Percentiles rank a stretch among this genome's conserved stretches.
phyloP scores from a whole-genome alignment of 192 early-diverging fungal species.

The Coemansia sp. region DNA sequence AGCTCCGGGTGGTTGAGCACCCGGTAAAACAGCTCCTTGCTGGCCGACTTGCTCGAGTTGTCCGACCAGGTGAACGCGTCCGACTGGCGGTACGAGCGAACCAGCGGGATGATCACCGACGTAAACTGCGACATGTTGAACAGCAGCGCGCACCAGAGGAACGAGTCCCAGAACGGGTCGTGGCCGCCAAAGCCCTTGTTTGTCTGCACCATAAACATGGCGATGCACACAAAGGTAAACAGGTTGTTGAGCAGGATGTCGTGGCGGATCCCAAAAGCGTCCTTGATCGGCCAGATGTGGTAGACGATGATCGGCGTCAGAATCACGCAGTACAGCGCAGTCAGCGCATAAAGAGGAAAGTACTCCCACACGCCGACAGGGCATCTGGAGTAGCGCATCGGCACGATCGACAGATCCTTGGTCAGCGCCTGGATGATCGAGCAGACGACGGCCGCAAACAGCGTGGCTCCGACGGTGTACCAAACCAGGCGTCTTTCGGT shows the following conservation, averaged over 20 bases:
- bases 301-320: conserved; percentile 53
- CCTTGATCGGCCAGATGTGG: conserved; percentile 55
- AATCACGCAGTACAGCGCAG: conserved; percentile 45
- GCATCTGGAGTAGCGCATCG: conserved; percentile 46
- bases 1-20: conserved; percentile 55
- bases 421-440: conserved; percentile 50
- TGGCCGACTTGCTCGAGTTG: conserved; percentile 31
- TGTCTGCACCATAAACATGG: conserved; percentile 56
- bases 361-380: conserved; percentile 57
- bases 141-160: conserved; percentile 48
- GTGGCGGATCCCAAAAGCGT: conserved; percentile 52
- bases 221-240: conserved; percentile 52
- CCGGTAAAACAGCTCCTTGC: conserved; percentile 54
- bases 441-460: conserved; percentile 43
- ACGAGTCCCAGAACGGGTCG: conserved; percentile 56
- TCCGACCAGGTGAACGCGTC: conserved; percentile 49
- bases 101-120: conserved; percentile 49
- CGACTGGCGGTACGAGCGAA: conserved; percentile 50
- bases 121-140: conserved; percentile 57
- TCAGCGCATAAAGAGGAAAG: conserved; percentile 50
- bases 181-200: conserved; percentile 43
- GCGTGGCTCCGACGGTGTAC: conserved; percentile 38
- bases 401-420: conserved; percentile 44
- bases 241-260: conserved; percentile 54
- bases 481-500: conserved; percentile 52